These are phyloP conservation scores for Monosporascus sp. DNA, from an alignment of 2,329 filamentous ascomycete species.

Conservation along the genomic window DNA sequence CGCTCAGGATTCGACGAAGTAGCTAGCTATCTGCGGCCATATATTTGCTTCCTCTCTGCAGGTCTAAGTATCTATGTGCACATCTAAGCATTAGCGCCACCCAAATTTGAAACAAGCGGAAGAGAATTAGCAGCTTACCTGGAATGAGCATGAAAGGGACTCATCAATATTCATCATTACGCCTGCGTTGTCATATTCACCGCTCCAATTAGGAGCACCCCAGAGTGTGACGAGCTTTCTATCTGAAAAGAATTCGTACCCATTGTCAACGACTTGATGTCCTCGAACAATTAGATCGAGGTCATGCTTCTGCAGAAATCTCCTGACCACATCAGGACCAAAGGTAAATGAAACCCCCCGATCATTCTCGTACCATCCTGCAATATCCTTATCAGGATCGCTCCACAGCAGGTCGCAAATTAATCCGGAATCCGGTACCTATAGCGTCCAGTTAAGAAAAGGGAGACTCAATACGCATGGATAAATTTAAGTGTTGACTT, in stretches of 20 bases:
- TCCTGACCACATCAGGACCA: constrained; percentile 91
- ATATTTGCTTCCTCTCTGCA: constrained; percentile 99
- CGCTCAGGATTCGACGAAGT: too few relatives aligned
- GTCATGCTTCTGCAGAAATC: constrained; percentile 98
- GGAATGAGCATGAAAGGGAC: constrained; percentile 97
- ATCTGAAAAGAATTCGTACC: constrained; percentile 99
- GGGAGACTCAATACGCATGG: constrained; percentile 21
- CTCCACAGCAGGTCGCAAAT: constrained; percentile 98
- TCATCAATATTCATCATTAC: constrained; percentile 99
- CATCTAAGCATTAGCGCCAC: background rate
- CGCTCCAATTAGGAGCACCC: constrained; percentile 97
- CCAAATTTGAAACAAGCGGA: background rate
- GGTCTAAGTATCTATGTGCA: constrained; percentile 83
- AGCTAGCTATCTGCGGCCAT: constrained; percentile 39
- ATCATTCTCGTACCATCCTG: constrained; percentile 98
- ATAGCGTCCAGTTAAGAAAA: constrained; percentile 22
- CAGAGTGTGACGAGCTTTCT: constrained; percentile 95
- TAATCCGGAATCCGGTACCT: constrained; percentile 97
- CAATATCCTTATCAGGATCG: constrained; percentile 98
- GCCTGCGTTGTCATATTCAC: constrained; percentile 98
- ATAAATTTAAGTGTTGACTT: constrained; percentile 39
- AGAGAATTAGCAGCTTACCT: constrained; percentile 51
- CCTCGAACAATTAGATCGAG: constrained; percentile 99
- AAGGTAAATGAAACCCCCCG: constrained; percentile 98
- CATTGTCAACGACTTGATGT: constrained; percentile 97